Percentiles rank a stretch among this genome's conserved stretches.
These are phyloP conservation scores for Neoboletus subvelutipes DNA, from an alignment of 768 basidiomycete genomes.

Conservation along the genomic window DNA sequence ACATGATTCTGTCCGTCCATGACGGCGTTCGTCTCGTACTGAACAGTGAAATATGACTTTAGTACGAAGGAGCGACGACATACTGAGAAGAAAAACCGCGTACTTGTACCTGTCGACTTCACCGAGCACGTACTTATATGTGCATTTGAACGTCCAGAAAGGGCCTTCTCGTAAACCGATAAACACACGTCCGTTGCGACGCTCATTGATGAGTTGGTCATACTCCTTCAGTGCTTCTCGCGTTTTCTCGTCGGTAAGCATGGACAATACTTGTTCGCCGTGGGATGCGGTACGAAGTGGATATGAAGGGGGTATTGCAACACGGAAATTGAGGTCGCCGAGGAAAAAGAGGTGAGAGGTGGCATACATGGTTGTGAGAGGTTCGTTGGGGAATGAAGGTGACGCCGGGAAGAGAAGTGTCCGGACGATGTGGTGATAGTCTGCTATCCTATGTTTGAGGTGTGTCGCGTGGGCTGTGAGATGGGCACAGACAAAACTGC, in stretches of 20 bases:
- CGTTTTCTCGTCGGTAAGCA: slow-evolving; percentile 47
- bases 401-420: slow-evolving; percentile 74
- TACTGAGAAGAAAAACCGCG: slow-evolving; percentile 18
- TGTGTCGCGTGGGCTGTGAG: slow-evolving; percentile 78
- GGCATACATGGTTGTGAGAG: slow-evolving; percentile 66
- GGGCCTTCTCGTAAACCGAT: slow-evolving; percentile 80
- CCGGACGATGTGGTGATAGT: slow-evolving; percentile 80
- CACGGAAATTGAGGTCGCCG: slow-evolving; percentile 91
- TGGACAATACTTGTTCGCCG: slow-evolving; percentile 38
- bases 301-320: slow-evolving; percentile 61
- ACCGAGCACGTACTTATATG: slow-evolving; percentile 84
- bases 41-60: slow-evolving; percentile 1
- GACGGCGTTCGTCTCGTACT: slow-evolving; percentile 76
- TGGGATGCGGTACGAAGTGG: slow-evolving; percentile 39
- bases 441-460: slow-evolving; percentile 62
- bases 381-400: slow-evolving; percentile 35
- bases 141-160: slow-evolving; percentile 87
- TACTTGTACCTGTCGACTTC: slow-evolving; percentile 82
- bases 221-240: slow-evolving; percentile 65
- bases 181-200: slow-evolving; percentile 62
- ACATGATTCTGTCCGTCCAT: slow-evolving; percentile 93
- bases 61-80: background rate
- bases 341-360: slow-evolving; percentile 92
- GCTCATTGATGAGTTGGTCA: slow-evolving; percentile 70
- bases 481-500: slow-evolving; percentile 90